Evolutionary conservation across 495 filamentous ascomycete genomes (phyloP), one percentile per base, ranked within the genome.

Genomic region (Penicillium tannophilum): DNA sequence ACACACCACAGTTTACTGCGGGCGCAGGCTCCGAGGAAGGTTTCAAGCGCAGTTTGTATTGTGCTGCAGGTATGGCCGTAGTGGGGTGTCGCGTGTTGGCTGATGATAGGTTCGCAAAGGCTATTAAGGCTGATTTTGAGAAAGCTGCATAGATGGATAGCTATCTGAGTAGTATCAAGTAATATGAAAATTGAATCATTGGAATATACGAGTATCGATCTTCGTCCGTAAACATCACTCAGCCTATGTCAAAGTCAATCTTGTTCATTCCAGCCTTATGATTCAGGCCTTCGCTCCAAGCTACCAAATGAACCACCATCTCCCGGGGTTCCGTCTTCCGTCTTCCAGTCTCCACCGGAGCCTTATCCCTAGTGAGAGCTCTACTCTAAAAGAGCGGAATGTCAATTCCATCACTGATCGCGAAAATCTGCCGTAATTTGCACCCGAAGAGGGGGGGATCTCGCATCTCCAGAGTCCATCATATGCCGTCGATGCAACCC

Each of bases 61-160:
- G 81, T 51, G 83, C 77, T 6, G 78, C 76, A 56, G 84, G 79
- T n/a, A 84, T 85, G 82, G 82, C 84, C 1, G 66, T 75, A 55
- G 74, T 84, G 0, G 84, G 73, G 3, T 78, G 78, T 64, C 76
- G 66, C 49, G 69, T 83, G 2, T 57, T 86, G 56, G 61, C 60
- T 0, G 81, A 87, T 59, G 76, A 78, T 45, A 68, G 33, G 20
- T 78, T 84, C 61, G 77, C 79, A 2, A 67, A 64, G 16, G 50
- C 64, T 30, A 72, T 80, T 49, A 57, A 59, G 50, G 54, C 41
- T 11, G 78, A 83, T 14, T 82, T 81, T 50, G 35, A 68, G 28
- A 59, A 30, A 26, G 46, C 56, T 4, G n/a, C 16, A 20, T 44
- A 55, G 36, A 17, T 11, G 19, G 28, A 11, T 24, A 28, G 9